A percentile compares a stretch with the other conserved stretches of the same genome.
These are phyloP conservation scores for Phytomonas francai DNA, from an alignment of 208 protist species.

Conservation along the genomic window DNA sequence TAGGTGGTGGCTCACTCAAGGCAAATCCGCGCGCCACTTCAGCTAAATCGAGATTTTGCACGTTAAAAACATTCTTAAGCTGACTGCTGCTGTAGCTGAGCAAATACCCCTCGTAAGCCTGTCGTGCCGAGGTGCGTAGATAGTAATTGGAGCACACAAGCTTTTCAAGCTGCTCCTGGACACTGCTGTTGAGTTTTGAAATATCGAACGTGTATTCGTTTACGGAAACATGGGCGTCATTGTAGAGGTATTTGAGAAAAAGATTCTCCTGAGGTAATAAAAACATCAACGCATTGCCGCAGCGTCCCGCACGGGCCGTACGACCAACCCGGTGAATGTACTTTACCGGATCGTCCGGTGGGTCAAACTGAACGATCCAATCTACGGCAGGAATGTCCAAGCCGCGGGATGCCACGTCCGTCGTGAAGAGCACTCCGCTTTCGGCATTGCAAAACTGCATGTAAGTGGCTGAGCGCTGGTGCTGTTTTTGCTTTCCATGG, in stretches of 20 bases:
- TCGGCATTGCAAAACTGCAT: slow-evolving; percentile 99
- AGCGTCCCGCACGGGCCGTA: slow-evolving; percentile 93
- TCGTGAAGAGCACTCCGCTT: slow-evolving; percentile 97
- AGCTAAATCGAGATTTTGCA: slow-evolving; percentile 94
- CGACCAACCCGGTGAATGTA: slow-evolving; percentile 99
- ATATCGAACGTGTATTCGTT: slow-evolving; percentile 98
- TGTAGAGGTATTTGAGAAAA: slow-evolving; percentile 98
- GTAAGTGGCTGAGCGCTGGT: slow-evolving; percentile 98
- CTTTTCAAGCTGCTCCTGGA: slow-evolving; percentile 94
- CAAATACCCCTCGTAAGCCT: slow-evolving; percentile 98
- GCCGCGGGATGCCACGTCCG: slow-evolving; percentile 98
- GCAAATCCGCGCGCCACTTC: slow-evolving; percentile 92
- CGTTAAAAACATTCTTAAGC: slow-evolving; percentile 98
- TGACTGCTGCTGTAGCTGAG: slow-evolving; percentile 97
- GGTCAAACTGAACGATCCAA: slow-evolving; percentile 99
- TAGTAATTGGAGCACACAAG: slow-evolving; percentile 99
- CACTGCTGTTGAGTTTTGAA: slow-evolving; percentile 91
- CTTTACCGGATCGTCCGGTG: slow-evolving; percentile 98
- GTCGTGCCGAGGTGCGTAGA: slow-evolving; percentile 93
- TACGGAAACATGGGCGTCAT: slow-evolving; percentile 93
- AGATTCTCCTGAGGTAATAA: slow-evolving; percentile 97
- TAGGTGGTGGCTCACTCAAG: slow-evolving; percentile 83
- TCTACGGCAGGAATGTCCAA: slow-evolving; percentile 99
- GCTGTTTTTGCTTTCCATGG: slow-evolving; percentile 99
- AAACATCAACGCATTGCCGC: slow-evolving; percentile 95